These are phyloP conservation scores for Lentinus tigrinus DNA, from an alignment of 768 basidiomycete species.

Conservation along the genomic window DNA sequence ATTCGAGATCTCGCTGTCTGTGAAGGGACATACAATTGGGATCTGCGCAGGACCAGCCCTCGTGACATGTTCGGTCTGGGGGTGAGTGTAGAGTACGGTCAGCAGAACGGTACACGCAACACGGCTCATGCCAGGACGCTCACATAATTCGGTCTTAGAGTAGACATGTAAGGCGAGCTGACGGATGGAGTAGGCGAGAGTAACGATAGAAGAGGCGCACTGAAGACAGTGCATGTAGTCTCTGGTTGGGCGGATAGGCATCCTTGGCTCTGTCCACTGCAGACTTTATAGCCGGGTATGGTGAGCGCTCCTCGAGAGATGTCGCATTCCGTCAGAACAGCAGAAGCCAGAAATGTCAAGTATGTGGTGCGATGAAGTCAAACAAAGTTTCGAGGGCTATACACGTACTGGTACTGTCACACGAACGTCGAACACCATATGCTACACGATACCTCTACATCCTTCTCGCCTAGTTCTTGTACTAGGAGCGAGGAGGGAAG, in stretches of 20 bases:
- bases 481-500: constrained; percentile 1
- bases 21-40: background rate
- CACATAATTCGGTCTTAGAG: too few species aligned
- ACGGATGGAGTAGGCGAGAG: too few species aligned
- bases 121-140: background rate
- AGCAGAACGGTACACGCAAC: background rate
- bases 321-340: too few species aligned
- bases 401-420: background rate
- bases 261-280: too few species aligned
- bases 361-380: background rate
- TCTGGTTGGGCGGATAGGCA: too few species aligned
- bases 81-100: background rate
- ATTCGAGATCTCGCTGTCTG: background rate
- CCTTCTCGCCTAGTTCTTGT: background rate
- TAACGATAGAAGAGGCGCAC: too few species aligned
- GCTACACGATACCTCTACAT: background rate
- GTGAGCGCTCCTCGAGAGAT: too few species aligned
- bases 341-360: background rate
- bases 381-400: background rate
- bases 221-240: too few species aligned
- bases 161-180: too few species aligned
- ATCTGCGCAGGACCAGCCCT: background rate
- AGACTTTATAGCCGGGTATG: too few species aligned
- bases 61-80: background rate
- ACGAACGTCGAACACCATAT: background rate